phyloP scores from a whole-genome alignment of 75 land plant species.

The Picea glauca region DNA sequence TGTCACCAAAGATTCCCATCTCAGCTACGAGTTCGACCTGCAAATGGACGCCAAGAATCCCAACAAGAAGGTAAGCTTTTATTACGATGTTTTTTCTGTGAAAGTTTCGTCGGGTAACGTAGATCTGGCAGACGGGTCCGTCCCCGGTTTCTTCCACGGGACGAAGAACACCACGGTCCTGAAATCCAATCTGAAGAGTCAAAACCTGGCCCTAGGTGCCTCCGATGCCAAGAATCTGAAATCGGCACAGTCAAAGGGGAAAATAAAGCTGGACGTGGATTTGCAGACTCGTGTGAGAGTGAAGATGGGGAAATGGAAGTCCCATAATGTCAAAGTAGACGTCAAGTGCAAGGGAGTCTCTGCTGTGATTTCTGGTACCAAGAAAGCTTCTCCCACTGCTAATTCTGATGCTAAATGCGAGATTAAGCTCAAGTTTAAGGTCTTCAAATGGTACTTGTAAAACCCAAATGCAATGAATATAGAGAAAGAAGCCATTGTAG shows the following conservation, averaged over 20 bases:
- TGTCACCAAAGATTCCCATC: conserved; percentile 24
- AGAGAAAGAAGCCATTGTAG: too few species aligned
- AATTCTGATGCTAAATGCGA: conserved; percentile 28
- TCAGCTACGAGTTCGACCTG: conserved; percentile 22
- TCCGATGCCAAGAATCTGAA: conserved; percentile 9
- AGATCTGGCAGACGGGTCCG: conserved; percentile 30
- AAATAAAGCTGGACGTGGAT: conserved; percentile 16
- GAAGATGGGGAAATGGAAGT: conserved; percentile 47
- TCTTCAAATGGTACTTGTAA: conserved; percentile 17
- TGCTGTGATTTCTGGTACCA: conserved; percentile 16
- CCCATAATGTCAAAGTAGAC: conserved; percentile 28
- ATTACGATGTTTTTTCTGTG: conserved; percentile 32
- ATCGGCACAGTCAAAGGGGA: conserved; percentile 26
- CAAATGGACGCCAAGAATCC: conserved; percentile 47
- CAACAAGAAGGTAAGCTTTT: conserved; percentile 44
- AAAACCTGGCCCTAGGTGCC: not conserved
- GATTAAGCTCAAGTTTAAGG: conserved; percentile 49
- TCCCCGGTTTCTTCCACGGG: conserved; percentile 43
- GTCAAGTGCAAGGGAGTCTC: conserved; percentile 43
- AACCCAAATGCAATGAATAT: too few species aligned
- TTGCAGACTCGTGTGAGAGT: conserved; percentile 45
- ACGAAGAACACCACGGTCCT: conserved; percentile 40
- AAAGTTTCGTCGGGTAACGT: conserved; percentile 19
- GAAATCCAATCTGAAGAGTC: not conserved
- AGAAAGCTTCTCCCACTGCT: conserved; percentile 29